Conservation (phyloP, 768 basidiomycete genomes). For the Russula griseocarnosa region DNA sequence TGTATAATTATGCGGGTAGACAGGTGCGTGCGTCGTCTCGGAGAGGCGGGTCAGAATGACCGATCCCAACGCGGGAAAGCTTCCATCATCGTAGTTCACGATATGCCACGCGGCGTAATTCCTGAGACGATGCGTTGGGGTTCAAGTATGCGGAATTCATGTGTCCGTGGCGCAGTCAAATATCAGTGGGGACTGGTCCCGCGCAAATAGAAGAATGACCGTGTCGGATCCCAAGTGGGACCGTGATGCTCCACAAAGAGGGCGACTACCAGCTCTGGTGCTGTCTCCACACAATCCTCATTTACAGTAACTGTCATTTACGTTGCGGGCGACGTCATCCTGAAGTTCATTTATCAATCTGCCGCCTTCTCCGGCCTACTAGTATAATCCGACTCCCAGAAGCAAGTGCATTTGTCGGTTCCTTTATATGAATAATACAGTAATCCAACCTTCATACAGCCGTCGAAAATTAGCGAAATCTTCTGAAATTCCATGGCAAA, state of each 20-base stretch:
- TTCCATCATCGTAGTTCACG: background rate
- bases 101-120: conserved; percentile 3
- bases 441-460: background rate
- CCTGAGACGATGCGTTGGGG: background rate
- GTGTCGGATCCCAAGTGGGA: too few relatives aligned
- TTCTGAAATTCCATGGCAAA: background rate
- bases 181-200: background rate
- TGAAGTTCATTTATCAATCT: background rate
- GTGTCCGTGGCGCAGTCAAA: background rate
- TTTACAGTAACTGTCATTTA: background rate
- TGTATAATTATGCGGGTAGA: background rate
- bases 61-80: background rate
- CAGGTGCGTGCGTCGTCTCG: background rate
- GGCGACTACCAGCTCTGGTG: too few relatives aligned
- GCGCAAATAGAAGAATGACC: background rate
- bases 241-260: too few relatives aligned
- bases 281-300: background rate
- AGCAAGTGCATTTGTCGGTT: background rate
- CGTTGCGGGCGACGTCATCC: background rate
- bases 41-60: background rate
- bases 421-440: background rate
- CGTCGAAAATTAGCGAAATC: background rate
- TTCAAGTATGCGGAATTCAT: background rate
- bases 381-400: background rate
- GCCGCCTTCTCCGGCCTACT: background rate